Evolutionary conservation across 495 filamentous ascomycete genomes (phyloP).

Genomic region (Talaromyces wortmannii): DNA sequence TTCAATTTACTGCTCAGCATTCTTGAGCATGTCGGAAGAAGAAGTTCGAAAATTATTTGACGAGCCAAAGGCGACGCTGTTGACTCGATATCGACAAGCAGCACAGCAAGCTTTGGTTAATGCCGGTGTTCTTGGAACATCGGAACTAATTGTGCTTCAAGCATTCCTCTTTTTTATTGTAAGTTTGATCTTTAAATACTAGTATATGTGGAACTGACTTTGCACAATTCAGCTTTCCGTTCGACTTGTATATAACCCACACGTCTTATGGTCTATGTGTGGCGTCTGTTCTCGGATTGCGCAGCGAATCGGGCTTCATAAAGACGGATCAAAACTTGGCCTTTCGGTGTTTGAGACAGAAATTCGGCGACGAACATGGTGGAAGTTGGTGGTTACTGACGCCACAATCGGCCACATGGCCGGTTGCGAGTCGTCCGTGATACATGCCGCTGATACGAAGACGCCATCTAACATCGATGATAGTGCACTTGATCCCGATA

Average conservation of each 20-base stretch:
- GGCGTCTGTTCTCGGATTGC: slow-evolving; percentile 34
- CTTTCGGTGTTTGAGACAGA: slow-evolving; percentile 37
- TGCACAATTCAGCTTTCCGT: slow-evolving; percentile 15
- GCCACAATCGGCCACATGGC: slow-evolving; percentile 25
- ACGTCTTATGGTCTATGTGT: slow-evolving; percentile 34
- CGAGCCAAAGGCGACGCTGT: slow-evolving; percentile 26
- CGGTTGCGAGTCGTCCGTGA: slow-evolving; percentile 15
- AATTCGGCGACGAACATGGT: slow-evolving; percentile 36
- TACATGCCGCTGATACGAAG: slow-evolving; percentile 17
- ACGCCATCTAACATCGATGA: slow-evolving; percentile 51
- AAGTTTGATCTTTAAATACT: not conserved
- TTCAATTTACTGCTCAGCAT: slow-evolving; percentile 36
- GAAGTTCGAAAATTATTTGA: slow-evolving; percentile 36
- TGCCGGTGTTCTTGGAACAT: slow-evolving; percentile 38
- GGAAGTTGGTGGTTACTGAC: slow-evolving; percentile 28
- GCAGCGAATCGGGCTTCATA: slow-evolving; percentile 38
- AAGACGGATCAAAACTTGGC: slow-evolving; percentile 26
- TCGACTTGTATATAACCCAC: slow-evolving; percentile 26
- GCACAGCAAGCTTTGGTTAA: slow-evolving; percentile 38
- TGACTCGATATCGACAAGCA: slow-evolving; percentile 33
- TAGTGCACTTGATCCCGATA: slow-evolving; percentile 50
- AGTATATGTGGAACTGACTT: not conserved
- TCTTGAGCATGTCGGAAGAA: slow-evolving; percentile 26
- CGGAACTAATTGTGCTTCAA: slow-evolving; percentile 35
- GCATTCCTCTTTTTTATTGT: slow-evolving; percentile 39